These are phyloP conservation scores for Diatrype stigma DNA, from an alignment of 2,329 filamentous ascomycete genomes.

Conservation along the genomic window DNA sequence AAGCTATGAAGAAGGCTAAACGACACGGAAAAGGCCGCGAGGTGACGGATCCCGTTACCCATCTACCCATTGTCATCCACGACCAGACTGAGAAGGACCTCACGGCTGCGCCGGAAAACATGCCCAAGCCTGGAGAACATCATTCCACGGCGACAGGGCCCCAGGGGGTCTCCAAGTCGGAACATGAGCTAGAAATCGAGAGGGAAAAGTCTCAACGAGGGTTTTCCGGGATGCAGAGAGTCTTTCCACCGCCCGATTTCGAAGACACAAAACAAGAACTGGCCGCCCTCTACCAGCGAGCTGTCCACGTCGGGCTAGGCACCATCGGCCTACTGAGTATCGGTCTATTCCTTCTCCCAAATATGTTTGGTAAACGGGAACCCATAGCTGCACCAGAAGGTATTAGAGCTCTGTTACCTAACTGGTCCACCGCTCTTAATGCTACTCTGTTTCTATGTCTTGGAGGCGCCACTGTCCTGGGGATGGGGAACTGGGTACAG, in stretches of 20 bases:
- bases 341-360: conserved; percentile 17
- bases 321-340: conserved; percentile 26
- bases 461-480: conserved; percentile 31
- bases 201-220: conserved; percentile 30
- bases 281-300: conserved; percentile 26
- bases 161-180: conserved; percentile 34
- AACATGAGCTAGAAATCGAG: conserved; percentile 34
- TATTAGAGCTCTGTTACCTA: conserved; percentile 5
- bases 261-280: conserved; percentile 34
- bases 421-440: conserved; percentile 16
- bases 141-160: conserved; percentile 35
- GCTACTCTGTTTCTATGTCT: conserved; percentile 23
- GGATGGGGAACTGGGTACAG: conserved; percentile 54
- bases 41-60: conserved; percentile 70
- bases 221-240: conserved; percentile 36
- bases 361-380: conserved; percentile 14
- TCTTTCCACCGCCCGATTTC: conserved; percentile 47
- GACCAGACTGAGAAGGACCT: conserved; percentile 64
- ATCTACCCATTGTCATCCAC: conserved; percentile 63
- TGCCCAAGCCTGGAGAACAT: conserved; percentile 30
- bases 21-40: conserved; percentile 48
- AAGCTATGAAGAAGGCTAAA: conserved; percentile 42
- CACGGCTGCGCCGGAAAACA: conserved; percentile 32
- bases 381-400: not conserved
- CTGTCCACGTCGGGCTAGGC: conserved; percentile 33